Base-by-base conservation (phyloP, 2,329 filamentous ascomycete genomes). In the Scedosporium apiospermum region DNA sequence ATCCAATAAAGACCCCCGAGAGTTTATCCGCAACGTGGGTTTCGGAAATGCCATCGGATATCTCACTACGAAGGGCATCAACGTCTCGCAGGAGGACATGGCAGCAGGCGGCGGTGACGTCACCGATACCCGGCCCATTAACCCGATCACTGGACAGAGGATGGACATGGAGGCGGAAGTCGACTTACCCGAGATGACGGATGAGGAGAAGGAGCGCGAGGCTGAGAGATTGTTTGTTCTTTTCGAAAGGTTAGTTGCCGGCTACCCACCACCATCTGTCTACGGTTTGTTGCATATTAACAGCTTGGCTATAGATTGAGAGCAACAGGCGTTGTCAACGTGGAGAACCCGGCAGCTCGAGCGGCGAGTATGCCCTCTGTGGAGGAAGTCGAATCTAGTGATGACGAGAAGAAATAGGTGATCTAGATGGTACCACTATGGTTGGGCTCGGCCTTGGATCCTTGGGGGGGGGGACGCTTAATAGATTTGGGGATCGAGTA, bases 21-120 rank as follows among this genome's bases (percentile, higher is more conserved):
- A 81, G 34, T 95, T 97, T 69, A 89, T 98, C 0, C 82, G 90
- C 60, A 97, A 97, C 67, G 90, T 99, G 12, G 95, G 95, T 0
- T 99, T 96, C 71, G 95, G 95, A 0, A 96, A 90, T 70, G 95
- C 95, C 0, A 90, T 92, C 0, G 95, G 95, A 0, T 96, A 95
- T 71, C 78, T 99, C 16, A 83, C 86, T 1, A 76, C 85, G 9
- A 82, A 87, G 67, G 70, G 68, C 10, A 71, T 73, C 63, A 65
- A 64, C 34, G 62, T 66, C 49, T 66, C 64, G 6, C 63, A 65
- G 18, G 61, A 62, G 23, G 63, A 66, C 10, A 59, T 65, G 57
- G 59, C 42, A 26, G 60, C 62, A 42, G 60, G 44, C 57, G 63
- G 51, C 23, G 55, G 6, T 16, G 61, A 53, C 7, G 79, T 81